Evolutionary conservation across 768 basidiomycete species (phyloP), one percentile per base, ranked within the genome.

Genomic region (Kwoniella sp.): DNA sequence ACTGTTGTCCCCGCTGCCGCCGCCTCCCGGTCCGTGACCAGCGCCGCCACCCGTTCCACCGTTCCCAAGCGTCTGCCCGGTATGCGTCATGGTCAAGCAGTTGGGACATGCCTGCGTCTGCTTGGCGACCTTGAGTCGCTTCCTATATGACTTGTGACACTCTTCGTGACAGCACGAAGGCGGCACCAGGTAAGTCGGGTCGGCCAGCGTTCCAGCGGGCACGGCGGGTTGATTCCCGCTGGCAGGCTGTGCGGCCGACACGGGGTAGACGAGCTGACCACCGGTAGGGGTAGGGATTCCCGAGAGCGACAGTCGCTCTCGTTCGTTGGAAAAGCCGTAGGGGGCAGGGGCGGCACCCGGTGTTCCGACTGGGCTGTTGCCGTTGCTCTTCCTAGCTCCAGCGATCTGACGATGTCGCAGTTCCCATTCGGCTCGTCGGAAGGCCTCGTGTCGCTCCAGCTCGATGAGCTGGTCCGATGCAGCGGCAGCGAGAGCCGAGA

Each of bases 381-480:
- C 69, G 46, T 67, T 66, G 23, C 50, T 55, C 46, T 70, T 70
- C 37, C 67, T 44, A 27, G 67, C 60, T 12, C 65, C 66, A 25
- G 67, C 69, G 50, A 77, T 76, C 48, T 85, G 85, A 15, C 86
- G 84, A 66, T 84, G 86, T 9, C 82, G 78, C 9, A 84, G 80
- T 70, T 90, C 88, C 74, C 85, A 93, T 69, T 89, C 86, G n/a
- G 88, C 89, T 29, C 89, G 79, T 17, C 89, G 80, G 27, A 84
- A 73, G 3, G 88, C 85, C 72, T 95, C 92, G 54, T 84, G 81
- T 32, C 84, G 84, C 70, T 98, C 92, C 26, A 98, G 83, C 61
- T 85, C 84, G 64, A 87, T 85, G 7, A 98, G 80, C 69, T 95
- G 89, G 52, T 89, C 89, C 76, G 92, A 85, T 2, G 91, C 90